Conservation (phyloP, 2,329 filamentous ascomycete genomes). For the Cladosporium phlei region DNA sequence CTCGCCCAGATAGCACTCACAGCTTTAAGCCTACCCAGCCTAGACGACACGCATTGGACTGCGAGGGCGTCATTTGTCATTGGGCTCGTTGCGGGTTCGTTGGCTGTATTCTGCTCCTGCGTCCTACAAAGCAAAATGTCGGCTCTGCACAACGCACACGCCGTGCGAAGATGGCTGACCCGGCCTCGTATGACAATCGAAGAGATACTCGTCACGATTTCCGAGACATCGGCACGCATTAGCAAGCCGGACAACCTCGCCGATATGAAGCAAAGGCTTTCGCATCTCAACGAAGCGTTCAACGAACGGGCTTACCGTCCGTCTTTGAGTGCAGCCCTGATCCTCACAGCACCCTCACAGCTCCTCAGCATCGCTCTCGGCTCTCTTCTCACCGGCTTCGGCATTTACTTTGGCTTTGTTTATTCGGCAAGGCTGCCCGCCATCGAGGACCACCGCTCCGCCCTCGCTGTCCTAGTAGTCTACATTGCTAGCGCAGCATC, state of each 20-base stretch:
- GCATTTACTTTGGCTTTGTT: neutral
- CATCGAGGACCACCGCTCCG: neutral
- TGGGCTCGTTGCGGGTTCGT: neutral
- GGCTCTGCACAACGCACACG: neutral
- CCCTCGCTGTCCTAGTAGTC: neutral
- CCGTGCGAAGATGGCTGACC: neutral
- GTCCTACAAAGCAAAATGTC: neutral
- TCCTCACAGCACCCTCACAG: neutral
- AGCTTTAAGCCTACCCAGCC: neutral
- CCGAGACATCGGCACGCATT: neutral
- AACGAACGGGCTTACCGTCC: neutral
- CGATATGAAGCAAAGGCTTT: neutral
- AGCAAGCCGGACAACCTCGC: neutral
- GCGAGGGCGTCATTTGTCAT: neutral
- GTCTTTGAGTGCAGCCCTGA: neutral
- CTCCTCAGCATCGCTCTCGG: neutral
- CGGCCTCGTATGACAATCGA: neutral
- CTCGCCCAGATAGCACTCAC: constrained; percentile 8
- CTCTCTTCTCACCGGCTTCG: neutral
- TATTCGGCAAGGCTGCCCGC: neutral
- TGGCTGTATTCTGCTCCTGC: constrained; percentile 2
- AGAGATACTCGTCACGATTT: neutral
- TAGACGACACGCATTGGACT: constrained; percentile 1
- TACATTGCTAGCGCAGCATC: neutral
- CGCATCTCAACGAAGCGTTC: neutral